Conservation (phyloP, 305 asterid species). For the Fraxinus nigra region DNA sequence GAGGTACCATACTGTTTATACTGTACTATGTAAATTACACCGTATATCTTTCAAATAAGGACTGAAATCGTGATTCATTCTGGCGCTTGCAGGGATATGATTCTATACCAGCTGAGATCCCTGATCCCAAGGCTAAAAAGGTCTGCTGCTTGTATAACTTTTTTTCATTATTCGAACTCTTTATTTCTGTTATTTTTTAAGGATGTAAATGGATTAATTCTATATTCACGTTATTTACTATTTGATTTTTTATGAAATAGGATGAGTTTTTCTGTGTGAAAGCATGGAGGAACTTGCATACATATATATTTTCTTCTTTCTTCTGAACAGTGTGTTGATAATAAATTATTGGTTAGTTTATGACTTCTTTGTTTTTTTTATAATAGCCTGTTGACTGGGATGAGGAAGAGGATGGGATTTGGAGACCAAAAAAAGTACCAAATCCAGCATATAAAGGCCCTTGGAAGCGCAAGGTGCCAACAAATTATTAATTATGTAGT, state of each 20-base stretch:
- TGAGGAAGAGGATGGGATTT: slow-evolving; percentile 90
- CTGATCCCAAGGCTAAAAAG: slow-evolving; percentile 87
- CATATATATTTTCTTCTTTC: not conserved
- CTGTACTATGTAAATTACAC: not conserved
- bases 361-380: slow-evolving; percentile 14
- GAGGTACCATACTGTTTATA: slow-evolving; percentile 39
- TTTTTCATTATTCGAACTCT: not conserved
- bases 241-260: not conserved
- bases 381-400: slow-evolving; percentile 93
- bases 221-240: not conserved
- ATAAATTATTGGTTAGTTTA: not conserved
- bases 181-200: not conserved
- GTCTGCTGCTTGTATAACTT: slow-evolving; percentile 29
- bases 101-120: slow-evolving; percentile 87
- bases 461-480: slow-evolving; percentile 72
- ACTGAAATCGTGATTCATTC: not conserved
- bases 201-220: not conserved
- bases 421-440: slow-evolving; percentile 80
- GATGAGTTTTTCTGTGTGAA: not conserved
- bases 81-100: slow-evolving; percentile 71
- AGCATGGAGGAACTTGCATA: not conserved
- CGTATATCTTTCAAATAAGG: not conserved
- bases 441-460: slow-evolving; percentile 91
- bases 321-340: not conserved
- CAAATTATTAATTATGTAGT: not conserved